phyloP scores from a whole-genome alignment of 305 asterid genomes.

The Fraxinus platypoda region DNA sequence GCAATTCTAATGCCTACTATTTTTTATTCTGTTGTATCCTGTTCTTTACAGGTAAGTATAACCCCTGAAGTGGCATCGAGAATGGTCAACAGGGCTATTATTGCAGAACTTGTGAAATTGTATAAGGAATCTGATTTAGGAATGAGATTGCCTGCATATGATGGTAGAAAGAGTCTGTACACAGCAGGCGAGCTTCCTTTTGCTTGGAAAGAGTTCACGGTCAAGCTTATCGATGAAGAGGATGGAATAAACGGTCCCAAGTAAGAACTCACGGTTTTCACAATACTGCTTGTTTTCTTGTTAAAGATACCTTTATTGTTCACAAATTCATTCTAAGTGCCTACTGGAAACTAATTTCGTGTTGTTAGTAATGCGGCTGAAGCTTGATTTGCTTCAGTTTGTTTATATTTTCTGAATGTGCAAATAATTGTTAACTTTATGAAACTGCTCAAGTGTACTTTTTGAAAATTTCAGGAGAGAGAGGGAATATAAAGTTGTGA shows the following conservation, averaged over 20 bases:
- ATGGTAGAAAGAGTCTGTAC: slow-evolving; percentile 87
- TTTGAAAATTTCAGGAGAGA: slow-evolving; percentile 59
- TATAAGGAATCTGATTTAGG: slow-evolving; percentile 88
- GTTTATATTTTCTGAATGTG: neutral
- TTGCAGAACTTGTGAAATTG: slow-evolving; percentile 75
- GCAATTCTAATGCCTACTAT: neutral
- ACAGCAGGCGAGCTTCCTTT: slow-evolving; percentile 99
- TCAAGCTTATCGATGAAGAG: slow-evolving; percentile 83
- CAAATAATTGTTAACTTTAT: neutral
- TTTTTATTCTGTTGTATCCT: slow-evolving; percentile 16
- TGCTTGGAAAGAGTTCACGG: slow-evolving; percentile 76
- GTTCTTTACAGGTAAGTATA: slow-evolving; percentile 62
- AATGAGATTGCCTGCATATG: slow-evolving; percentile 90
- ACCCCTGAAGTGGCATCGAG: slow-evolving; percentile 91
- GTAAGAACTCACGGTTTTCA: slow-evolving; percentile 42
- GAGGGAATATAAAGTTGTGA: slow-evolving; percentile 78
- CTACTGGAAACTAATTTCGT: neutral
- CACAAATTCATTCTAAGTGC: neutral
- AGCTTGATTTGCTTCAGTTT: neutral
- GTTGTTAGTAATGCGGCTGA: neutral
- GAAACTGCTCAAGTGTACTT: neutral
- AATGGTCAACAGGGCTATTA: slow-evolving; percentile 72
- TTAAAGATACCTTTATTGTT: neutral
- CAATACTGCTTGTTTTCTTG: slow-evolving; percentile 7
- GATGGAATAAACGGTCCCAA: slow-evolving; percentile 74